Conservation (phyloP, 208 protist genomes). For the Angomonas deanei region DNA sequence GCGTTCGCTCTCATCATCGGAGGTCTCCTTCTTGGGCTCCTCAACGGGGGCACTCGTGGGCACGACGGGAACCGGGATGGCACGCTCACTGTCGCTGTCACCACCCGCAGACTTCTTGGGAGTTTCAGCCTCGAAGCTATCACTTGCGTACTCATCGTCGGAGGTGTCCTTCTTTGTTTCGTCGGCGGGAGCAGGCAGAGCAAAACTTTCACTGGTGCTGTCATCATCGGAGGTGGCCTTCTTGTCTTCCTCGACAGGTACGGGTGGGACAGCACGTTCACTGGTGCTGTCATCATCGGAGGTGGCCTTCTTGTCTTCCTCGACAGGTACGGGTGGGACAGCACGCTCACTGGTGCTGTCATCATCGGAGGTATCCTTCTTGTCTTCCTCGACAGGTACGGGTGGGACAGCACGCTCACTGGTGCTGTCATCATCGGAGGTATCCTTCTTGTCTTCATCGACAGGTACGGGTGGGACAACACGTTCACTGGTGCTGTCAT, state of each 20-base stretch:
- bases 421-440: background rate
- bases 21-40: background rate
- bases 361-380: background rate
- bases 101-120: background rate
- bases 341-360: background rate
- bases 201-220: background rate
- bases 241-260: background rate
- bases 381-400: background rate
- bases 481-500: background rate
- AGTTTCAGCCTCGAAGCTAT: background rate
- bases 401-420: background rate
- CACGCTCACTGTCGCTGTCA: background rate
- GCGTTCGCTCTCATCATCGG: background rate
- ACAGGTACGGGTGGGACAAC: background rate
- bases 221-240: background rate
- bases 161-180: background rate
- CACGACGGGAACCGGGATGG: background rate
- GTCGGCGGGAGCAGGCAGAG: background rate
- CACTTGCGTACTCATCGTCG: background rate
- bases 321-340: background rate
- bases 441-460: background rate
- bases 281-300: background rate
- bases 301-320: background rate
- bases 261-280: background rate
- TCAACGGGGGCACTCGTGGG: background rate